phyloP scores from a whole-genome alignment of 2,329 filamentous ascomycete species.

The Cercospora zeina region DNA sequence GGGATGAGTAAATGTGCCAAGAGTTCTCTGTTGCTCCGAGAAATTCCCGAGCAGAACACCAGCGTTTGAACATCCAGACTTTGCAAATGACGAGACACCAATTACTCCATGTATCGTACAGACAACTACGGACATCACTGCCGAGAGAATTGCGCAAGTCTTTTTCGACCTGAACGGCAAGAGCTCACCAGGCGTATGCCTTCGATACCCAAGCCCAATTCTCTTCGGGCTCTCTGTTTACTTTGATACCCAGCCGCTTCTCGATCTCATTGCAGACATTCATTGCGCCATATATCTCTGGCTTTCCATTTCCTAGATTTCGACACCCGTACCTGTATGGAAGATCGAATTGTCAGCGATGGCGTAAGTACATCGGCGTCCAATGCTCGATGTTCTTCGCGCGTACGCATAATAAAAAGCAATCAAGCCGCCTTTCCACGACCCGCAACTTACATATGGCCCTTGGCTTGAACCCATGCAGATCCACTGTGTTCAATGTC shows the following conservation, averaged over 20 bases:
- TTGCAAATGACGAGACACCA: background rate
- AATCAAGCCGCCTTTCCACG: background rate
- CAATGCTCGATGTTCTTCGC: background rate
- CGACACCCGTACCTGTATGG: conserved; percentile 22
- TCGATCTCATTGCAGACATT: conserved; percentile 27
- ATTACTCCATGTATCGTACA: background rate
- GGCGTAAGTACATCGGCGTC: background rate
- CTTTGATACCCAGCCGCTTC: conserved; percentile 20
- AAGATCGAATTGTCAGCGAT: background rate
- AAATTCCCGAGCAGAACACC: background rate
- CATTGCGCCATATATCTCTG: conserved; percentile 27
- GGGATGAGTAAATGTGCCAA: conserved; percentile 10
- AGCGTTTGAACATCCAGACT: background rate
- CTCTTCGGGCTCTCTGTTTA: conserved; percentile 22
- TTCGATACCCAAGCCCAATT: conserved; percentile 27
- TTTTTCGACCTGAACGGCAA: background rate
- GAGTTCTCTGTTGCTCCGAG: background rate
- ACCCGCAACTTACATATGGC: conserved; percentile 21
- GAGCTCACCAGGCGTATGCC: conserved; percentile 23
- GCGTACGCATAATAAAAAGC: background rate
- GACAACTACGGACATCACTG: background rate
- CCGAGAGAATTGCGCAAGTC: background rate
- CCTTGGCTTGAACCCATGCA: conserved; percentile 25
- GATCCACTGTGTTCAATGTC: conserved; percentile 20
- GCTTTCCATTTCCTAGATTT: conserved; percentile 26